Evolutionary conservation across 495 filamentous ascomycete species (phyloP).

Genomic region (Talaromyces adpressus): DNA sequence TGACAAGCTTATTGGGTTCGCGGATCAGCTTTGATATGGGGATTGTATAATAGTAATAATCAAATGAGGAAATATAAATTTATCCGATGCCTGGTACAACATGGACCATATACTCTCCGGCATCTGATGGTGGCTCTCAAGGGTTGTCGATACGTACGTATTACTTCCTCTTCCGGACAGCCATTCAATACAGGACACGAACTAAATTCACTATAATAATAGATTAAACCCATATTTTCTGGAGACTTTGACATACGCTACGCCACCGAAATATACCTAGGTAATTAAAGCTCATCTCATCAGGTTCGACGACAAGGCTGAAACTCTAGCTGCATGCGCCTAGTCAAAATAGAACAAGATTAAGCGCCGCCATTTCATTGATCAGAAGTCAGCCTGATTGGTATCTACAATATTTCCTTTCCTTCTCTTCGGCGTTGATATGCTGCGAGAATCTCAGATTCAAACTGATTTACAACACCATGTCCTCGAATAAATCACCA

Average conservation of each 20-base stretch:
- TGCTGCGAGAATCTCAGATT: no score
- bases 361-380: background rate
- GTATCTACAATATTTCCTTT: background rate
- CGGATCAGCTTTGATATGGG: constrained; percentile 5
- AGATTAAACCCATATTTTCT: background rate
- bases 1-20: constrained; percentile 6
- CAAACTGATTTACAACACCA: background rate
- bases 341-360: background rate
- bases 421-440: no score
- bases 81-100: background rate
- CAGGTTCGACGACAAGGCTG: background rate
- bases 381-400: no score
- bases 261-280: background rate
- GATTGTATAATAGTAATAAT: background rate
- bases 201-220: background rate
- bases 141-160: background rate
- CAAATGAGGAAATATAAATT: background rate
- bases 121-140: background rate
- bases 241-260: background rate
- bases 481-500: background rate
- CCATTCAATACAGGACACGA: background rate
- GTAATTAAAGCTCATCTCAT: background rate
- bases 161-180: background rate
- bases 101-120: background rate
- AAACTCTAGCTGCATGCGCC: background rate